Base-by-base conservation (phyloP, 208 protist species). In the Leishmania turanica region DNA sequence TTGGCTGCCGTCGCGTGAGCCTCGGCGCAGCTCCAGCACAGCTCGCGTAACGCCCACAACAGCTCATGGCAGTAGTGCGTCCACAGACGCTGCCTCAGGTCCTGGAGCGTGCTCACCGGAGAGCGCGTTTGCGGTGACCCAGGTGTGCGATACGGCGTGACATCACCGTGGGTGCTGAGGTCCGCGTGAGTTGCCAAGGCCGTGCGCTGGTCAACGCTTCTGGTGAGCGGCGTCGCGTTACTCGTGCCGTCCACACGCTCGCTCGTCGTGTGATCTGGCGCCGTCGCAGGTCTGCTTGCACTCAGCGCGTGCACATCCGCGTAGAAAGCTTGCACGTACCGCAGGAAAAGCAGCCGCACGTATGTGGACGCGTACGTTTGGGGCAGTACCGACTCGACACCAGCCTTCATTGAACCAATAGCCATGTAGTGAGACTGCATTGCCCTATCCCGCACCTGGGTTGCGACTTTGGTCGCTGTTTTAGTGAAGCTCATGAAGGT, bases 291-390 rank as follows among this genome's bases (percentile, higher is more conserved):
- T 54, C 71, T 45, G 2, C 54, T 42, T 13, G 66, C 58, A 3
- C 70, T 37, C n/a, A 86, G 51, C 6, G 79, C 78, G 42, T 77
- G 83, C 56, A 81, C 78, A 70, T 86, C 83, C 6, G 80, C 84
- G 69, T 90, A 87, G 60, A 92, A 87, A 47, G 81, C 88, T 80
- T 94, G 86, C 27, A 96, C 87, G 60, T 92, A 82, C 45, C 90
- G 88, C 54, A 96, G 62, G 56, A 93, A 92, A 17, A 96, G 80
- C 37, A 94, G 81, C 7, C 89, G 88, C 47, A 90, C 88, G 77
- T 96, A 94, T 40, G 90, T 92, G 21, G 88, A 80, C 27, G 88
- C 87, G 75, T 88, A 88, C 7, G 76, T 71, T 54, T 74, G 81
- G 7, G 80, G 84, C 68, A 93, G 37, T 34, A 85, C 83, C 21